Evolutionary conservation across 2,329 filamentous ascomycete genomes (phyloP).

Genomic region (Lecanicillium sp.): DNA sequence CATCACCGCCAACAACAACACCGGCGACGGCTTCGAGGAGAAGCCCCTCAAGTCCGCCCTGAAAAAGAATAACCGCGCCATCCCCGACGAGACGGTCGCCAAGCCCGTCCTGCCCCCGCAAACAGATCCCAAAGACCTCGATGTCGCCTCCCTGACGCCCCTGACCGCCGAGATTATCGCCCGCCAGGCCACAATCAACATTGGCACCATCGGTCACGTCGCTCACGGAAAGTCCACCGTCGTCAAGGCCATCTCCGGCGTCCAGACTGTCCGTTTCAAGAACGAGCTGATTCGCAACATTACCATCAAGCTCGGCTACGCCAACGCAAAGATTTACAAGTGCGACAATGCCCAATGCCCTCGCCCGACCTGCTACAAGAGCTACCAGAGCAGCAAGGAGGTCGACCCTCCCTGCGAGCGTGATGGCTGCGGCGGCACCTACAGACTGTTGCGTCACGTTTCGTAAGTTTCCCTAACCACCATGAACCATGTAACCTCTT

Average conservation of each 20-base stretch:
- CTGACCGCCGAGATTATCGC: slow-evolving; percentile 95
- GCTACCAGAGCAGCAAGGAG: slow-evolving; percentile 98
- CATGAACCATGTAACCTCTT: too few relatives aligned
- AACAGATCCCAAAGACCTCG: slow-evolving; percentile 84
- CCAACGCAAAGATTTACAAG: slow-evolving; percentile 99
- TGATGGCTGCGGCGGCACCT: slow-evolving; percentile 81
- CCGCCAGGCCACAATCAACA: slow-evolving; percentile 97
- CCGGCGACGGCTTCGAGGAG: slow-evolving; percentile 50
- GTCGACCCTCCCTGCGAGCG: slow-evolving; percentile 93
- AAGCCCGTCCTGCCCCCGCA: slow-evolving; percentile 65
- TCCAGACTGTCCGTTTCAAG: slow-evolving; percentile 99
- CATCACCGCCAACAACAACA: slow-evolving; percentile 49
- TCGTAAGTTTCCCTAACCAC: slow-evolving; percentile 53
- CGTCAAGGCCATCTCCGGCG: slow-evolving; percentile 97
- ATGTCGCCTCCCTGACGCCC: slow-evolving; percentile 72
- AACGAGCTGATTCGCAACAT: slow-evolving; percentile 99
- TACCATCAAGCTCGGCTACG: slow-evolving; percentile 98
- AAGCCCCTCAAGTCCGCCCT: slow-evolving; percentile 76
- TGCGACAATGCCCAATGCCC: slow-evolving; percentile 90
- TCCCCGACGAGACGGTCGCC: slow-evolving; percentile 48
- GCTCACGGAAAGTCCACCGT: slow-evolving; percentile 98
- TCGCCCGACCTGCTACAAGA: slow-evolving; percentile 88
- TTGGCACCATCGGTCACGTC: slow-evolving; percentile 96
- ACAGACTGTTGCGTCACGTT: slow-evolving; percentile 83
- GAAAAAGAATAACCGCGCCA: slow-evolving; percentile 60